phyloP scores from a whole-genome alignment of 345 rosid species.

The Aegle marmelos region DNA sequence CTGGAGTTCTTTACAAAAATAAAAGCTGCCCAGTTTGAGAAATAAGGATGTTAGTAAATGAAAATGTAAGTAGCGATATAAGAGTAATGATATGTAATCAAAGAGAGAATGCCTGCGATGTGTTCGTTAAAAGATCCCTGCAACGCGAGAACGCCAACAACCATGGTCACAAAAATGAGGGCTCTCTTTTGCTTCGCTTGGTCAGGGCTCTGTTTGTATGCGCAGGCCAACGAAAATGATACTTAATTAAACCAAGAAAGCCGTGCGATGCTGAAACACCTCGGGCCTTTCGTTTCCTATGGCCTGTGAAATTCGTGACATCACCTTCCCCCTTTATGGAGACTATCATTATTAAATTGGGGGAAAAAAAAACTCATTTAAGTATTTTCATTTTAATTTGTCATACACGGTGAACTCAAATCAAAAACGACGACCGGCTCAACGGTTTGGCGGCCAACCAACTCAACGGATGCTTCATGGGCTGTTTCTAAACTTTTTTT shows the following conservation, averaged over 20 bases:
- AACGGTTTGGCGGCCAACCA: too few species aligned
- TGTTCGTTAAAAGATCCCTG: slow-evolving; percentile 99
- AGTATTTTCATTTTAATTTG: too few species aligned
- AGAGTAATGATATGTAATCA: background rate
- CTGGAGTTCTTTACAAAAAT: background rate
- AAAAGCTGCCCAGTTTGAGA: background rate
- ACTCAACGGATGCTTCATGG: too few species aligned
- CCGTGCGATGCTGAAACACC: background rate
- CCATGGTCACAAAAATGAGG: slow-evolving; percentile 32
- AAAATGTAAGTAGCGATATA: background rate
- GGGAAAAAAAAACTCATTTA: too few species aligned
- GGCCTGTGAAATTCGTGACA: background rate
- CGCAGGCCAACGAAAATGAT: background rate
- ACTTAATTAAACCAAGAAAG: background rate
- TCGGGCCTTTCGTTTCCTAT: slow-evolving; percentile 5
- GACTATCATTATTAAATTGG: too few species aligned
- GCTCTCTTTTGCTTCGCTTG: background rate
- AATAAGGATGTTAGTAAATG: background rate
- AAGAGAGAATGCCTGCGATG: slow-evolving; percentile 53
- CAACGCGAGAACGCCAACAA: slow-evolving; percentile 90
- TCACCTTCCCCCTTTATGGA: too few species aligned
- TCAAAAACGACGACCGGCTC: too few species aligned
- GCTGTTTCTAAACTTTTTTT: too few species aligned
- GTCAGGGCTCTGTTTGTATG: slow-evolving; percentile 6
- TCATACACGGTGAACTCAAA: too few species aligned